phyloP scores from a whole-genome alignment of 495 filamentous ascomycete genomes.

The Penicillium pancosmium region DNA sequence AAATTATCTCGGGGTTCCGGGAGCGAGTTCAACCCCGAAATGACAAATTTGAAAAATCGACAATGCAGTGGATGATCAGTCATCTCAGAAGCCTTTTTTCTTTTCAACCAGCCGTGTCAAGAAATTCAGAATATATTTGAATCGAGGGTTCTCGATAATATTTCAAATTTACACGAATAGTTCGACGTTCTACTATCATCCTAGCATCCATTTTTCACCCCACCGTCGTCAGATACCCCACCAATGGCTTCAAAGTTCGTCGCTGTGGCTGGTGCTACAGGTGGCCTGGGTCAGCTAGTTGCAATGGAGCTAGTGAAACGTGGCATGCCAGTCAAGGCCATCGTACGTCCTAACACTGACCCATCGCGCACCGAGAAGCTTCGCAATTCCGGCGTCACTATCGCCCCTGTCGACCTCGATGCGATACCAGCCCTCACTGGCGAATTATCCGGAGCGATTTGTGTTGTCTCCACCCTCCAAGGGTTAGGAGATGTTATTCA shows the following conservation, averaged over 20 bases:
- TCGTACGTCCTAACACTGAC: conserved; percentile 21
- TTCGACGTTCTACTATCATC: too few species aligned
- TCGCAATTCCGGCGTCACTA: conserved; percentile 9
- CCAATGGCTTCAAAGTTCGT: conserved; percentile 14
- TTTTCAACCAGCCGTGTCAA: too few species aligned
- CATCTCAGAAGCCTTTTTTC: too few species aligned
- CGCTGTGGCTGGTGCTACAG: conserved; percentile 19
- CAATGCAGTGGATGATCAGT: too few species aligned
- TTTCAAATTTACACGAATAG: too few species aligned
- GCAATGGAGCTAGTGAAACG: conserved; percentile 11
- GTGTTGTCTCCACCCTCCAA: conserved; percentile 16
- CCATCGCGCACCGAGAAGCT: conserved; percentile 16
- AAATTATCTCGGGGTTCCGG: too few species aligned
- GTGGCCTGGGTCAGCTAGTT: conserved; percentile 16
- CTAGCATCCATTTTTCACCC: too few species aligned
- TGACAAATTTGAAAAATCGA: too few species aligned
- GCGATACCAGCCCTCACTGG: conserved; percentile 8
- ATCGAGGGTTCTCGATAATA: too few species aligned
- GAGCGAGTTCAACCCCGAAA: too few species aligned
- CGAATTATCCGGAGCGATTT: conserved; percentile 10
- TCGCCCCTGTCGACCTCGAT: conserved; percentile 9
- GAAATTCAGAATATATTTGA: too few species aligned
- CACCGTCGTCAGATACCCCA: background rate
- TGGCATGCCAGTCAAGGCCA: conserved; percentile 19
- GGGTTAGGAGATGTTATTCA: conserved; percentile 16